phyloP scores from a whole-genome alignment of 805 yeast species.

The Ogataea populi-albae region DNA sequence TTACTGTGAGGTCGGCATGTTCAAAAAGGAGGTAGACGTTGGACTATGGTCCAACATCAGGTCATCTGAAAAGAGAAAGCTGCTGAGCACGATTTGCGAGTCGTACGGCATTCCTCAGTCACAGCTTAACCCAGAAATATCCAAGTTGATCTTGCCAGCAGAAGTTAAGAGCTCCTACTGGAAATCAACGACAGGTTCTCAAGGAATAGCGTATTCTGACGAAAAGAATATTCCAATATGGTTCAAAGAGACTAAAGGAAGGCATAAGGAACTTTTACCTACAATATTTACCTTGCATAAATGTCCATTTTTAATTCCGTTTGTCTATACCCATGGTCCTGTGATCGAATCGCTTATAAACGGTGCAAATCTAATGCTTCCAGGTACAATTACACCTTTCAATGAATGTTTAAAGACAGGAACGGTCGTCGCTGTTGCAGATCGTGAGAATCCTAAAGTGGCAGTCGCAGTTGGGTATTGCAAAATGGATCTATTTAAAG shows the following conservation, averaged over 20 bases:
- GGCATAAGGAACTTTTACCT: conserved; percentile 60
- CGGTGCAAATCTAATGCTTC: conserved; percentile 82
- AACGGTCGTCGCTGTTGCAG: conserved; percentile 67
- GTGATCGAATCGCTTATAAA: conserved; percentile 67
- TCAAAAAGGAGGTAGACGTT: conserved; percentile 52
- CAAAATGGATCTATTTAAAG: conserved; percentile 42
- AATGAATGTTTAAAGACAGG: conserved; percentile 50
- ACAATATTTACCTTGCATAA: conserved; percentile 73
- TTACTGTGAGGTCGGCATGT: conserved; percentile 35
- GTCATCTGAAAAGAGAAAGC: conserved; percentile 70
- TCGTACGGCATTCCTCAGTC: conserved; percentile 39
- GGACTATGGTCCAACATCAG: conserved; percentile 80
- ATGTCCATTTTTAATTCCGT: conserved; percentile 62
- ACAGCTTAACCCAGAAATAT: conserved; percentile 38
- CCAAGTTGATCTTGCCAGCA: conserved; percentile 45
- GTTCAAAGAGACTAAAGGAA: conserved; percentile 45
- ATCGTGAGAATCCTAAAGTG: conserved; percentile 55
- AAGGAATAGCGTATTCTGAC: conserved; percentile 66
- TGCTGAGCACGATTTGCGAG: conserved; percentile 42
- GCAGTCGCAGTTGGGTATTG: conserved; percentile 73
- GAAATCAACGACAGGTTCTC: conserved; percentile 43
- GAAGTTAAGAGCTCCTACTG: conserved; percentile 63
- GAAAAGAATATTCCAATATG: conserved; percentile 66
- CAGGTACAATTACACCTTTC: conserved; percentile 65
- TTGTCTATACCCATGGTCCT: conserved; percentile 65